Evolutionary conservation across 192 early-diverging fungal species (phyloP), one percentile per base, ranked within the genome.

Genomic region (Geranomyces michiganensis): DNA sequence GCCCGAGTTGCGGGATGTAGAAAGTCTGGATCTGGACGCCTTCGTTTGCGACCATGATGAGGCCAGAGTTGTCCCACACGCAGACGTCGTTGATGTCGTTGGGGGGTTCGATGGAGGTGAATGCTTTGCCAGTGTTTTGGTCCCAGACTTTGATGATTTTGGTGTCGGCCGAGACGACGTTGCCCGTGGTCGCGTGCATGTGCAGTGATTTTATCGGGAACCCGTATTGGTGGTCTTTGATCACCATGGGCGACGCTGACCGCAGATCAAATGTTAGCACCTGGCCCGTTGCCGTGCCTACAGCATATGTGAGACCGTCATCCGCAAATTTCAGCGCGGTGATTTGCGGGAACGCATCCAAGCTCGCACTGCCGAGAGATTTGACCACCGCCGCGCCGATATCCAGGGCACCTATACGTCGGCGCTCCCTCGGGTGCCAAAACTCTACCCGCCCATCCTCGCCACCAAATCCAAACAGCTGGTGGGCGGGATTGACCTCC

Each of bases 211-310:
- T 93, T 74, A 99, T 97, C 30, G 94, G 93, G 74, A 92, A 88
- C 19, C 95, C 95, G 77, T 96, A 99, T 80, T 96, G 94, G 79
- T 99, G 97, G 84, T 99, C 97, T 84, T 97, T 97, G 73, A 94
- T 84, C 55, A 92, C 81, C 67, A 90, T 85, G 10, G 97, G 97
- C 22, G 85, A 79, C 59, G 85, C 85, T 74, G 89, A 85, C 49
- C 97, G 89, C 75, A 99, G 82, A 85, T 99, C 97, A 76, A 97
- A 97, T 41, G 96, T 82, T 33, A 97, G 75, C 21, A 94, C 90
- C 55, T 96, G 95, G 26, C 97, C 97, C 30, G 92, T 90, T 9
- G 91, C 88, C 6, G 95, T 97, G 53, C 97, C 97, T 0, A 94
- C 89, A 13, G 88, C 94, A 65, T 89, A 83, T 19, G 88, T 85